These are phyloP conservation scores for Perilla frutescens DNA, from an alignment of 257 asterid genomes.

Conservation along the genomic window DNA sequence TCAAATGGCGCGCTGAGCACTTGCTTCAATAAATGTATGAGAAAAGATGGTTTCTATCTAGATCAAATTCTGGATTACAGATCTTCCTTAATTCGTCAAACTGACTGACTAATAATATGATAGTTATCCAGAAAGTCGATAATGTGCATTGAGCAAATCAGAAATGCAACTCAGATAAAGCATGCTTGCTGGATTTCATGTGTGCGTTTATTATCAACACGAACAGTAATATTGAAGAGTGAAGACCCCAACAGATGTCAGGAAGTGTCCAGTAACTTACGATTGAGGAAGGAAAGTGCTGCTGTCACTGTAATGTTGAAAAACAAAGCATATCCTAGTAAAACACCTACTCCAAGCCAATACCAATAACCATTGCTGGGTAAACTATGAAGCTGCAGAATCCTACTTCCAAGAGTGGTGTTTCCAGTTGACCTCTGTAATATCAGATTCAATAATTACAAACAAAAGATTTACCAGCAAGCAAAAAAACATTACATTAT, in stretches of 20 bases:
- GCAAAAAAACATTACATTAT: background rate
- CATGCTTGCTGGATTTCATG: too few species aligned
- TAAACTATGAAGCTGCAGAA: slow-evolving; percentile 67
- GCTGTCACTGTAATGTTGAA: slow-evolving; percentile 64
- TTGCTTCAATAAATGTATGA: background rate
- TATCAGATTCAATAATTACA: slow-evolving; percentile 28
- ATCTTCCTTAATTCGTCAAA: too few species aligned
- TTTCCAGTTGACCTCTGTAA: slow-evolving; percentile 62
- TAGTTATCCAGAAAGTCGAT: too few species aligned
- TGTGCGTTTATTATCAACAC: background rate
- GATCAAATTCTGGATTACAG: background rate
- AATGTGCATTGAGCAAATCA: too few species aligned
- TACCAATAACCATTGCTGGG: slow-evolving; percentile 68
- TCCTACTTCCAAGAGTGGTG: slow-evolving; percentile 52
- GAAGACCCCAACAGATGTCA: background rate
- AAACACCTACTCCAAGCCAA: slow-evolving; percentile 79
- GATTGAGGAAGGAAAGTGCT: slow-evolving; percentile 71
- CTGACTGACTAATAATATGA: too few species aligned
- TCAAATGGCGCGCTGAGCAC: slow-evolving; percentile 3
- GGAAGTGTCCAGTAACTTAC: slow-evolving; percentile 52
- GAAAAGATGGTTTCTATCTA: background rate
- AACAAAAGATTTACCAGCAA: slow-evolving; percentile 1
- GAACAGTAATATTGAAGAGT: background rate
- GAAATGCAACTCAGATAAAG: too few species aligned
- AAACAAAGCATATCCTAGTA: slow-evolving; percentile 67